Conservation (phyloP, 805 yeast species). For the Lipomyces chichibuensis region DNA sequence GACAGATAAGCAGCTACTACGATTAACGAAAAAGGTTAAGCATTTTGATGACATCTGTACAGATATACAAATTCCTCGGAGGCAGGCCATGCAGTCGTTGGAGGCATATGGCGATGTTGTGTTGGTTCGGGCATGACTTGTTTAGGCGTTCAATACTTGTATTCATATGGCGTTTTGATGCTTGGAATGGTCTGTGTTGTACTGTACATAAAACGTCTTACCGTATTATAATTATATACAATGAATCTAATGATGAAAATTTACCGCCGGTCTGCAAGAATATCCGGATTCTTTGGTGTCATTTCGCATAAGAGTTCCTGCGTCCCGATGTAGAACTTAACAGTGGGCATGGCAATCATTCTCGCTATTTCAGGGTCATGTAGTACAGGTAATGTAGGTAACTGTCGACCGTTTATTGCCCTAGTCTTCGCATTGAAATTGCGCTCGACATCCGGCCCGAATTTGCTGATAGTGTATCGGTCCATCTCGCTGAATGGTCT, state of each 20-base stretch:
- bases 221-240: background rate
- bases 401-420: background rate
- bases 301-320: background rate
- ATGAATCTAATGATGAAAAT: background rate
- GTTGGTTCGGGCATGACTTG: slow-evolving; percentile 17
- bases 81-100: slow-evolving; percentile 18
- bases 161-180: background rate
- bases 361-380: slow-evolving; percentile 19
- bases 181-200: background rate
- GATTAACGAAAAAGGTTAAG: slow-evolving; percentile 29
- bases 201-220: background rate
- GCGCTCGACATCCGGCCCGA: slow-evolving; percentile 5
- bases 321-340: background rate
- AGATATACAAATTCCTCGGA: slow-evolving; percentile 50
- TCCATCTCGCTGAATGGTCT: slow-evolving; percentile 2
- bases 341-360: slow-evolving; percentile 13
- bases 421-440: background rate
- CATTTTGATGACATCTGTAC: slow-evolving; percentile 60
- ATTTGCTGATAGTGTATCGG: slow-evolving; percentile 1
- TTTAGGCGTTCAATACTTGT: background rate
- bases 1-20: slow-evolving; percentile 8
- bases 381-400: slow-evolving; percentile 18
- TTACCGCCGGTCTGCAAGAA: background rate
- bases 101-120: slow-evolving; percentile 28
- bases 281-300: background rate